These are phyloP conservation scores for Coniosporium tulheliwenetii DNA, from an alignment of 2,329 filamentous ascomycete species.

Conservation along the genomic window DNA sequence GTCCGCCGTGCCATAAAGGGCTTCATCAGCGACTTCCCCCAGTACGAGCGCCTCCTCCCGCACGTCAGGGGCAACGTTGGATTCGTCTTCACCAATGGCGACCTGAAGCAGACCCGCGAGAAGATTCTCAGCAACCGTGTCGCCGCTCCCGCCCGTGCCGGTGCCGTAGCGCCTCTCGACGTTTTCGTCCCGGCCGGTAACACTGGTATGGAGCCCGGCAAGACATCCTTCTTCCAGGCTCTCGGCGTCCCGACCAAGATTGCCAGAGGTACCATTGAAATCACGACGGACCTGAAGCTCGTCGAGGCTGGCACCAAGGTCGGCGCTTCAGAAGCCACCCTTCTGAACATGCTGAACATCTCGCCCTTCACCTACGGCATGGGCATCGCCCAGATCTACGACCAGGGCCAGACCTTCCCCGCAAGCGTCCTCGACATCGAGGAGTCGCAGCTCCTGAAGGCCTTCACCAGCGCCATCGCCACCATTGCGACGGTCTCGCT, in stretches of 20 bases:
- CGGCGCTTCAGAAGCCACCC: constrained; percentile 94
- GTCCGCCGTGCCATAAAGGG: constrained; percentile 95
- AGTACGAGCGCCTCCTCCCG: constrained; percentile 96
- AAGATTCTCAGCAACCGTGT: constrained; percentile 96
- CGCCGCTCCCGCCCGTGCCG: constrained; percentile 91
- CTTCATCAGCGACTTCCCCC: constrained; percentile 77
- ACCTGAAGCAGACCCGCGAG: constrained; percentile 83
- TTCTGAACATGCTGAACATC: constrained; percentile 99
- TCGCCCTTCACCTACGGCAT: constrained; percentile 99
- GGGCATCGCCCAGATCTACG: constrained; percentile 91
- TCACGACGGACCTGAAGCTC: constrained; percentile 94
- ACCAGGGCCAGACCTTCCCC: constrained; percentile 86
- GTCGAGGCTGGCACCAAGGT: constrained; percentile 87
- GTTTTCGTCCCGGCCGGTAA: constrained; percentile 95
- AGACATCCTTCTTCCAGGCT: constrained; percentile 99
- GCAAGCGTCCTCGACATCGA: constrained; percentile 79
- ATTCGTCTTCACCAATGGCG: constrained; percentile 98
- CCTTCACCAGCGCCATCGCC: constrained; percentile 65
- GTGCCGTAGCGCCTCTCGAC: constrained; percentile 84
- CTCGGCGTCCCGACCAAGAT: constrained; percentile 99
- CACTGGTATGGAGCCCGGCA: constrained; percentile 99
- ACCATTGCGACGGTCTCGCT: constrained; percentile 86
- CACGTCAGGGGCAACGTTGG: constrained; percentile 95
- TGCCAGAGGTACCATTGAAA: constrained; percentile 99
- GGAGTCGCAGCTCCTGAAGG: constrained; percentile 81